Evolutionary conservation across 352 stramenopile species (phyloP), one percentile per base, ranked within the genome.

Genomic region (Phytophthora crassamura): DNA sequence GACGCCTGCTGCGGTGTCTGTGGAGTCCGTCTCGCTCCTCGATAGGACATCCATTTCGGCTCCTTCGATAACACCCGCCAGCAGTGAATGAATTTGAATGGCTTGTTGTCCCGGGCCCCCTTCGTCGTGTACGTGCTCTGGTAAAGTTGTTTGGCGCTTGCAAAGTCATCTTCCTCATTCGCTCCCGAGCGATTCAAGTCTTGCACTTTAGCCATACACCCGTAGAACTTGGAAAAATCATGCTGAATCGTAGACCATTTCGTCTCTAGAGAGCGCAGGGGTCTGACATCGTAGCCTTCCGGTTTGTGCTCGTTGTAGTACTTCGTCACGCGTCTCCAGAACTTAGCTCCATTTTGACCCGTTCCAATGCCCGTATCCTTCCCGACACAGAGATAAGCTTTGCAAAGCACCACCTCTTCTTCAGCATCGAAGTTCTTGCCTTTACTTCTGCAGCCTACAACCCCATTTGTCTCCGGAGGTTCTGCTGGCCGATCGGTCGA

Each of bases 181-280:
- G 52, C 42, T 7, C 40, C 39, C 28, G 52, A 59, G 9, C 40
- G 28, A 20, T 59, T 59, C 16, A 51, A 22, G 11, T 50, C 39
- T 11, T 12, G 10, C n/a, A 35, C 39, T 1, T 2, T 51, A 12
- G 40, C 28, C 12, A 49, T 20, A 16, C 38, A 32, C 12, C 40
- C 30, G 10, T 2, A 41, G 33, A 59, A 59, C 39, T 49, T 59
- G 28, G 39, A 32, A 1, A 41, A 38, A 6, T 59, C 38, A 12
- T 59, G 51, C 16, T 59, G 40, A 59, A 59, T 59, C 8, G 14
- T 20, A 18, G 28, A 51, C 52, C 39, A 59, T 35, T 59, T 51
- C 15, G n/a, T 43, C 8, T 59, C 28, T 9, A 51, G 52, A 2
- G 52, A 59, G 10, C 52, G 39, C 16, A 36, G 4, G 0, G 39